These are phyloP conservation scores for Chytriomyces hyalinus DNA, from an alignment of 192 early-diverging fungal genomes.

Conservation along the genomic window DNA sequence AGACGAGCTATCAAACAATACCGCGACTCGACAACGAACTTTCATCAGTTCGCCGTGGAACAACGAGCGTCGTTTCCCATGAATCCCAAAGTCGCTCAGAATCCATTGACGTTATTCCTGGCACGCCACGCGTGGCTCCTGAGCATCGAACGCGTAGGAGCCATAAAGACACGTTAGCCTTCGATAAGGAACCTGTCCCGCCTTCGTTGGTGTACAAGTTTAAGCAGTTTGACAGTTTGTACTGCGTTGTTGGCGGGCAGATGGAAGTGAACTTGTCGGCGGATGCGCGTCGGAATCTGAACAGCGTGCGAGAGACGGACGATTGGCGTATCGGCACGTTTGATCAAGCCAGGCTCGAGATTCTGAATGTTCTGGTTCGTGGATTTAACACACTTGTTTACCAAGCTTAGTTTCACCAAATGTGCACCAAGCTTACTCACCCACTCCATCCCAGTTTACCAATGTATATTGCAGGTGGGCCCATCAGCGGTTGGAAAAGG, in stretches of 20 bases:
- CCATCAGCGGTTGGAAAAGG: neutral
- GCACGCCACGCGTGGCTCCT: neutral
- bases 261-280: conserved; percentile 14
- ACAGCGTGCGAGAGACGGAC: neutral
- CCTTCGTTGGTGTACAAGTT: neutral
- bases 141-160: neutral
- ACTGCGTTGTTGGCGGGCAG: neutral
- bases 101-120: neutral
- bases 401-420: neutral
- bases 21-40: neutral
- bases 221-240: neutral
- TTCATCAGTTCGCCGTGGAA: neutral
- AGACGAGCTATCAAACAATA: neutral
- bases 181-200: neutral
- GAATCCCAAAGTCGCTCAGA: neutral
- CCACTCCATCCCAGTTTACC: neutral
- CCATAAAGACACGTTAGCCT: neutral
- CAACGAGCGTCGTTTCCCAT: neutral
- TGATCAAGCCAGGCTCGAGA: neutral
- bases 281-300: neutral
- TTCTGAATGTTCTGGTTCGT: conserved; percentile 1
- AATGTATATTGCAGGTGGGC: conserved; percentile 10
- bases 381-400: neutral
- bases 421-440: neutral
- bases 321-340: neutral